Conservation (phyloP, 257 asterid species). For the Jaltomata sinuosa region DNA sequence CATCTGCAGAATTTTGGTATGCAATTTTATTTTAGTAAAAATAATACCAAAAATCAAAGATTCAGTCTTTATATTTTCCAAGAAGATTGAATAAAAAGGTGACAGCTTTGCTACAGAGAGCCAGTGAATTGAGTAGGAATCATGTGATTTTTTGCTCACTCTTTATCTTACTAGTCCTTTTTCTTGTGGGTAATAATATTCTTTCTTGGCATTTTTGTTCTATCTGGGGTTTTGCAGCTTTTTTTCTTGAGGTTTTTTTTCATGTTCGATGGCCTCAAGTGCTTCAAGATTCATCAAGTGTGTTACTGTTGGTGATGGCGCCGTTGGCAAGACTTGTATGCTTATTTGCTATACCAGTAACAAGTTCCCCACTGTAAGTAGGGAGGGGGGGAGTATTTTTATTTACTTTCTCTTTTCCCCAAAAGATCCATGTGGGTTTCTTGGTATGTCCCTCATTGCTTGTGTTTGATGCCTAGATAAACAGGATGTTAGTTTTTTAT, state of each 20-base stretch:
- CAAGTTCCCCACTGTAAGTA: conserved; percentile 84
- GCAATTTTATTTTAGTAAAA: background rate
- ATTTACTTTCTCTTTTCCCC: background rate
- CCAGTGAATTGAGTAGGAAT: conserved; percentile 27
- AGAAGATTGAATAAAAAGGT: background rate
- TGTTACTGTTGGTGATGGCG: conserved; percentile 99
- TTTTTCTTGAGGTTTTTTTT: background rate
- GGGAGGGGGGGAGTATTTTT: background rate
- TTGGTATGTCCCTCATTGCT: background rate
- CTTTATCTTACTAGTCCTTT: background rate
- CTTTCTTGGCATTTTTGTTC: background rate
- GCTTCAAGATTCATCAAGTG: conserved; percentile 96
- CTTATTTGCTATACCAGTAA: conserved; percentile 96
- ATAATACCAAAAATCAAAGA: background rate
- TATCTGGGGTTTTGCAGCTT: conserved; percentile 1
- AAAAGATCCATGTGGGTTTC: conserved; percentile 17
- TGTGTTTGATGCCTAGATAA: background rate
- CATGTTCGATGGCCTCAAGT: conserved; percentile 61
- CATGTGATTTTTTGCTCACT: conserved; percentile 66
- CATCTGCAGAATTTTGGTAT: background rate
- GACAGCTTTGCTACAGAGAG: conserved; percentile 6
- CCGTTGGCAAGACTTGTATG: conserved; percentile 99
- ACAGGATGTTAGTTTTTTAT: background rate
- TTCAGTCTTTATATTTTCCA: background rate
- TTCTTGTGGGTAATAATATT: background rate